Conservation (phyloP, 2,329 filamentous ascomycete genomes). For the Westerdykella sp. region DNA sequence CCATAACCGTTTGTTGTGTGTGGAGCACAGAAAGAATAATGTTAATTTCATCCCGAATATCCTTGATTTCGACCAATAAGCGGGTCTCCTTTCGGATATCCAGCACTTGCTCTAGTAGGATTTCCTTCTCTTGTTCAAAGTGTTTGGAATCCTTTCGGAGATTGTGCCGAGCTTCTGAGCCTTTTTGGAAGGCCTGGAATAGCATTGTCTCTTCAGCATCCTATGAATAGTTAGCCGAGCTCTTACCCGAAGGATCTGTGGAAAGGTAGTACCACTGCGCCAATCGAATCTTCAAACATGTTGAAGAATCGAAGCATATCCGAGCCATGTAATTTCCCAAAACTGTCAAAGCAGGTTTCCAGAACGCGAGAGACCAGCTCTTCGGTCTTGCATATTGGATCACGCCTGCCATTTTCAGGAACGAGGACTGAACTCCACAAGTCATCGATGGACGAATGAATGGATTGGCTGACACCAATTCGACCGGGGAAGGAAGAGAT, state of each 20-base stretch:
- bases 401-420: constrained; percentile 1
- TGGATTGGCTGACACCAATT: constrained; percentile 2
- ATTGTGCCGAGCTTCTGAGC: constrained; percentile 1
- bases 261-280: constrained; percentile 1
- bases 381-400: constrained; percentile 1
- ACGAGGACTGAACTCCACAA: constrained; percentile 3
- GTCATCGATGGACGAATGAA: constrained; percentile 3
- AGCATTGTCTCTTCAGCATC: constrained; percentile 6
- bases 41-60: constrained; percentile 10
- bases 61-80: constrained; percentile 7
- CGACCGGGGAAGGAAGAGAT: constrained; percentile 7
- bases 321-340: constrained; percentile 5
- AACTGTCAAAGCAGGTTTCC: constrained; percentile 5
- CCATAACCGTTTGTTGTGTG: too few species aligned
- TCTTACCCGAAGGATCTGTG: too few species aligned
- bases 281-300: constrained; percentile 8
- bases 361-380: constrained; percentile 9
- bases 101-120: constrained; percentile 5
- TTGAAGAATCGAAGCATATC: constrained; percentile 8
- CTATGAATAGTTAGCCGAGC: not conserved
- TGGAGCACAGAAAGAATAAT: constrained; percentile 4
- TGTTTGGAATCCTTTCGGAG: constrained; percentile 3
- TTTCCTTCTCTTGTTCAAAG: constrained; percentile 5
- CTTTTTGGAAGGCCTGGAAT: constrained; percentile 6
- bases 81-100: constrained; percentile 7